phyloP scores from a whole-genome alignment of 371 early-diverging fungal species.

The Saksenaea oblongispora region DNA sequence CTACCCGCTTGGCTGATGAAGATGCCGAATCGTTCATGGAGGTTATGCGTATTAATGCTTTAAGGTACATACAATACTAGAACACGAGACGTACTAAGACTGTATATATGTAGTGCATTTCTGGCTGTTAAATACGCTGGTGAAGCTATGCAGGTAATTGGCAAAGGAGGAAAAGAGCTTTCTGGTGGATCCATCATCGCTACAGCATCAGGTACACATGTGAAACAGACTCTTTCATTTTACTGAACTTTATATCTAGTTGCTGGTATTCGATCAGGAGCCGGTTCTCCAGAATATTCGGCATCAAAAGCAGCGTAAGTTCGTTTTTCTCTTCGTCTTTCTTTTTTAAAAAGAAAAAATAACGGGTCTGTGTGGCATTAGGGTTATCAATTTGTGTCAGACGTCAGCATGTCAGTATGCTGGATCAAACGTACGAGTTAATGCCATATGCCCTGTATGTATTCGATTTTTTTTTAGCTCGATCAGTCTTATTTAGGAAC shows the following conservation, averaged over 20 bases:
- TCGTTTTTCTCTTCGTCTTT: background rate
- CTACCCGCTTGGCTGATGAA: conserved; percentile 22
- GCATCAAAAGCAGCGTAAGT: conserved; percentile 53
- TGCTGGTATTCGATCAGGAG: conserved; percentile 50
- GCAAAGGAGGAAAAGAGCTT: conserved; percentile 38
- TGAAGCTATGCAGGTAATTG: conserved; percentile 40
- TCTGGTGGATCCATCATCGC: conserved; percentile 47
- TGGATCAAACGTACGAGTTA: conserved; percentile 55
- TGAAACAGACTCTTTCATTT: background rate
- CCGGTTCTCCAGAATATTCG: conserved; percentile 46
- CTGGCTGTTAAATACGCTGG: conserved; percentile 41
- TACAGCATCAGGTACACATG: conserved; percentile 44
- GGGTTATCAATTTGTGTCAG: conserved; percentile 56
- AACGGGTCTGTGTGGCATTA: too few species aligned
- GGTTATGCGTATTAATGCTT: conserved; percentile 36
- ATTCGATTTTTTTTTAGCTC: background rate
- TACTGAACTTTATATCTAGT: conserved; percentile 18
- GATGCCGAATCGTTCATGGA: conserved; percentile 32
- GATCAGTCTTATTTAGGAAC: background rate
- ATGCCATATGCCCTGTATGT: conserved; percentile 60
- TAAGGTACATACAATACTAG: conserved; percentile 18
- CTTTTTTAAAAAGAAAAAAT: too few species aligned
- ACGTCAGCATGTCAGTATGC: conserved; percentile 47
- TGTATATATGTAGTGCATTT: conserved; percentile 24
- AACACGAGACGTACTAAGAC: background rate